Conservation (phyloP, 495 filamentous ascomycete species). For the Patellaria atrata region DNA sequence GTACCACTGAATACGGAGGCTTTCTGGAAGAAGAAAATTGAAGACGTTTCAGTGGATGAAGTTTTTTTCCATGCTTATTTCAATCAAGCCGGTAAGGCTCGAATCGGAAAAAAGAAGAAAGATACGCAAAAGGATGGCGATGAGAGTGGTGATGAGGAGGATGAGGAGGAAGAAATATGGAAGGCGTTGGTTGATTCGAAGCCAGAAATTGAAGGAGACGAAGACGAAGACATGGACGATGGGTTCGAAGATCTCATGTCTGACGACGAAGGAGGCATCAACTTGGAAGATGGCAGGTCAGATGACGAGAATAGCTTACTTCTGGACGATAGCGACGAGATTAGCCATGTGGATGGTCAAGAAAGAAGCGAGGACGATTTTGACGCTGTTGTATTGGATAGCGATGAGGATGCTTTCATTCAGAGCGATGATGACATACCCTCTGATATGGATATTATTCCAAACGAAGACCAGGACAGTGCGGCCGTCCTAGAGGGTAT, state of each 20-base stretch:
- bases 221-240: constrained; percentile 33
- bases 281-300: constrained; percentile 45
- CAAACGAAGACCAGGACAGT: constrained; percentile 30
- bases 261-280: constrained; percentile 28
- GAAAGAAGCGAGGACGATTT: constrained; percentile 22
- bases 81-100: constrained; percentile 55
- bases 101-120: constrained; percentile 37
- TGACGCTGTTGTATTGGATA: constrained; percentile 3
- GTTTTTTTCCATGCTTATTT: constrained; percentile 99
- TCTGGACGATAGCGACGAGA: constrained; percentile 41
- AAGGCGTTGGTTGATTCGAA: constrained; percentile 71
- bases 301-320: constrained; percentile 29
- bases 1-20: constrained; percentile 65
- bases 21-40: constrained; percentile 84
- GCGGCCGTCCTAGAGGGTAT: constrained; percentile 27
- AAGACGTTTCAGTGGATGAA: constrained; percentile 77
- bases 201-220: constrained; percentile 59
- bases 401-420: constrained; percentile 19
- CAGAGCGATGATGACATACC: constrained; percentile 25
- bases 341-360: constrained; percentile 32
- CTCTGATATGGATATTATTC: constrained; percentile 20
- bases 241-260: constrained; percentile 11
- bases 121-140: constrained; percentile 38
- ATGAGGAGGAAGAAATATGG: constrained; percentile 68
- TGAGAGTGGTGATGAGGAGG: constrained; percentile 27